A percentile compares a stretch with the other conserved stretches of the same genome.
These are phyloP conservation scores for Suillus brevipes DNA, from an alignment of 768 basidiomycete species.

Conservation along the genomic window DNA sequence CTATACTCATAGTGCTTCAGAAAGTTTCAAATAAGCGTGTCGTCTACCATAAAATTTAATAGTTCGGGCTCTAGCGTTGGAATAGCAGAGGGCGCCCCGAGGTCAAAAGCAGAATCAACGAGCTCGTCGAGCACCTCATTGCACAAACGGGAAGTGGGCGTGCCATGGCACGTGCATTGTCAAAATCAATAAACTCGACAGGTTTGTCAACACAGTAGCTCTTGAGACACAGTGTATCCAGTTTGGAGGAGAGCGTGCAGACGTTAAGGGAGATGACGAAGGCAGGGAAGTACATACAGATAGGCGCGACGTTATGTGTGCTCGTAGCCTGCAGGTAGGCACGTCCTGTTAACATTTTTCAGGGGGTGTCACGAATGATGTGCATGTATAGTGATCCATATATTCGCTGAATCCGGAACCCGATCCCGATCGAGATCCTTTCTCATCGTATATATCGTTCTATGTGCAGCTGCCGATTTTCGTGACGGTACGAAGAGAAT, in stretches of 20 bases:
- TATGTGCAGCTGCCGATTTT: no score
- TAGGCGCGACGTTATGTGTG: no score
- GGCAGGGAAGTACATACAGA: conserved; percentile 81
- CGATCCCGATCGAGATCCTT: no score
- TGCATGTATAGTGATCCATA: background rate
- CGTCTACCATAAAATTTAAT: conserved; percentile 51
- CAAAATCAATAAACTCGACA: conserved; percentile 80
- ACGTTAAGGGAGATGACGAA: conserved; percentile 80
- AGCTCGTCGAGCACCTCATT: conserved; percentile 67
- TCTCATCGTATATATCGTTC: no score
- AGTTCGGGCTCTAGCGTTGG: conserved; percentile 41
- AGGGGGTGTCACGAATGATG: background rate
- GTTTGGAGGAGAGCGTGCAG: conserved; percentile 43
- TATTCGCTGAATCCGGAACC: no score
- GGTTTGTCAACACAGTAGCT: conserved; percentile 93
- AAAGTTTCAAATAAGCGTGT: conserved; percentile 11
- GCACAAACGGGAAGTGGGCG: conserved; percentile 72
- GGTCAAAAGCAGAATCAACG: conserved; percentile 62
- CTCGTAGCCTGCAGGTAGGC: conserved; percentile 54
- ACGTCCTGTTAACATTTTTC: conserved; percentile 51
- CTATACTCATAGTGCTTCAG: background rate
- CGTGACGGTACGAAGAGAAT: no score
- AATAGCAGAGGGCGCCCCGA: conserved; percentile 39
- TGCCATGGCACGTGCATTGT: conserved; percentile 79
- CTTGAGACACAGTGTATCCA: conserved; percentile 58